phyloP scores from a whole-genome alignment of 73 alveolate species.

The Paraurostyla sp. region DNA sequence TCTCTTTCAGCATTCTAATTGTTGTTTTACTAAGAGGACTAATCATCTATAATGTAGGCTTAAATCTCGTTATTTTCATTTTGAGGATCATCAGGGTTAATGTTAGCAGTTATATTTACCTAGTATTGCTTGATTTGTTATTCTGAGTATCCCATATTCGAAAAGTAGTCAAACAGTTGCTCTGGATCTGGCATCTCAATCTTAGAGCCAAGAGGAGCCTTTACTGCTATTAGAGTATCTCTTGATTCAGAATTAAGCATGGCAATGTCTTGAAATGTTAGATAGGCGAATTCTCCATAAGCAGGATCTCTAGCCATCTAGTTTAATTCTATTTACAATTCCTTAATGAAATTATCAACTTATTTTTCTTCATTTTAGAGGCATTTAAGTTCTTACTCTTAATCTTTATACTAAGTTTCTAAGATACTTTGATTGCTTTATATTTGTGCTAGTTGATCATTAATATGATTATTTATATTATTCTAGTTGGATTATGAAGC shows the following conservation, averaged over 20 bases:
- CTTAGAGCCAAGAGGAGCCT: slow-evolving; percentile 78
- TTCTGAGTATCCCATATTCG: slow-evolving; percentile 20
- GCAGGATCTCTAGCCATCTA: slow-evolving; percentile 71
- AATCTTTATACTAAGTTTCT: neutral
- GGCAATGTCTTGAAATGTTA: slow-evolving; percentile 71
- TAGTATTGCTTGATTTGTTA: slow-evolving; percentile 12
- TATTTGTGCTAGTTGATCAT: neutral
- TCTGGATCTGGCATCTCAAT: slow-evolving; percentile 83
- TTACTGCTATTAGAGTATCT: slow-evolving; percentile 67
- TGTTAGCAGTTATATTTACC: neutral
- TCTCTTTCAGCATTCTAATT: no score
- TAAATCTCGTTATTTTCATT: neutral
- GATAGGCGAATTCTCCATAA: slow-evolving; percentile 75
- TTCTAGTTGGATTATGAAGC: neutral
- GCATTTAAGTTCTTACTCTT: slow-evolving; percentile 10
- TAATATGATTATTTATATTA: neutral
- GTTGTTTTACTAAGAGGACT: neutral
- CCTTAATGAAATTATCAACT: slow-evolving; percentile 55
- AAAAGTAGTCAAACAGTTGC: slow-evolving; percentile 7
- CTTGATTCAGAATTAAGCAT: slow-evolving; percentile 61
- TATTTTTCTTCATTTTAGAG: slow-evolving; percentile 54
- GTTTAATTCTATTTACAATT: slow-evolving; percentile 58
- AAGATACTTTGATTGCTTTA: no score
- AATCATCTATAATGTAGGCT: neutral
- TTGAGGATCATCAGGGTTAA: neutral